Base-by-base conservation (phyloP, 345 rosid species). In the Brassica nigra region DNA sequence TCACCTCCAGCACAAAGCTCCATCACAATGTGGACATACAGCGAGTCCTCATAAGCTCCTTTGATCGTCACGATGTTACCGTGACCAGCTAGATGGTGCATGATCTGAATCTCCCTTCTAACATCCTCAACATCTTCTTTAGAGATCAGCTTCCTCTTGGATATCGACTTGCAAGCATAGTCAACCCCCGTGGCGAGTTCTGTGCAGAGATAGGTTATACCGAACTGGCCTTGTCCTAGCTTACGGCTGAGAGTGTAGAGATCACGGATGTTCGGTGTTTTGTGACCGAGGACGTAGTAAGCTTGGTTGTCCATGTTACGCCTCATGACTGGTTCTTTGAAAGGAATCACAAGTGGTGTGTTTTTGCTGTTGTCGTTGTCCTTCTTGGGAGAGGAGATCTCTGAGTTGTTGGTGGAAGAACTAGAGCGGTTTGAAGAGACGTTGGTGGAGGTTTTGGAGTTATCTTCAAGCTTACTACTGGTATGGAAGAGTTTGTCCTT, bases 21-120 rank as follows among this genome's bases (percentile, higher is more conserved):
- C 99, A 95, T 95, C 28, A 95, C 98, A 37, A 95, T 95, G 81
- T 95, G 96, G 20, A 93, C 96, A 77, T 86, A 90, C 31, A 95
- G 70, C 7, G 91, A 28, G 68, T 95, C 99, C 84, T 95, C 99
- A 49, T 89, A 95, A 30, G 99, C 98, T 71, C 99, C 98, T 88
- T 91, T 95, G 8, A 95, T 95, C 3, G 94, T 93, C 66, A 95
- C 98, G 67, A 95, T 93, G 31, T 90, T 91, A 77, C 84, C 83
- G 68, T 95, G 97, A 78, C 99, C 98, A 0, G 99, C 99, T 84
- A 95, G 87, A 81, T 95, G 99, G 68, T 95, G 99, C 99, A 95
- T 95, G 75, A 93, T 95, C 90, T 93, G 98, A 83, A 95, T 95
- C 86, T 95, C 99, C 78, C 99, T 87, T 65, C 99, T 78, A 55